A percentile compares a stretch with the other conserved stretches of the same genome.
These are phyloP conservation scores for Ophiosphaerella narmari DNA, from an alignment of 2,329 filamentous ascomycete genomes.

Conservation along the genomic window DNA sequence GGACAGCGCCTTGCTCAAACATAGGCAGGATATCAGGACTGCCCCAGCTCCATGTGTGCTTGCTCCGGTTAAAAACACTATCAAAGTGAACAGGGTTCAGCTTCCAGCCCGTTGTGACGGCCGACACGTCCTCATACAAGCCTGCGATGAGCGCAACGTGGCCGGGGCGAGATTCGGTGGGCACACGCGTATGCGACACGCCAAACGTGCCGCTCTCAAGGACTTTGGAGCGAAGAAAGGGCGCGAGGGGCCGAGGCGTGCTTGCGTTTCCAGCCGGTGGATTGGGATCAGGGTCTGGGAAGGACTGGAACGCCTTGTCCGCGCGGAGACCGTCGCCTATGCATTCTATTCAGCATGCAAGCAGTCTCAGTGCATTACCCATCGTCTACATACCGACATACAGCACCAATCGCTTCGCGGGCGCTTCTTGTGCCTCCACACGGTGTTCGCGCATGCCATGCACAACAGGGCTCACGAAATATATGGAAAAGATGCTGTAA, in stretches of 20 bases:
- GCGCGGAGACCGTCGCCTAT: constrained; percentile 86
- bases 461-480: constrained; percentile 97
- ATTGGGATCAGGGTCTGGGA: constrained; percentile 79
- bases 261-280: constrained; percentile 63
- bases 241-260: constrained; percentile 79
- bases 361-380: too few species aligned
- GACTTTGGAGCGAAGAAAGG: constrained; percentile 87
- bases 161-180: constrained; percentile 92
- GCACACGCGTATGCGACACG: constrained; percentile 94
- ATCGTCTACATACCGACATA: constrained; percentile 72
- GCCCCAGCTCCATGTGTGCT: constrained; percentile 99
- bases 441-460: constrained; percentile 87
- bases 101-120: constrained; percentile 98
- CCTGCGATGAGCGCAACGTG: constrained; percentile 97
- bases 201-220: constrained; percentile 92
- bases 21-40: constrained; percentile 97
- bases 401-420: constrained; percentile 86
- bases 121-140: constrained; percentile 95
- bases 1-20: constrained; percentile 92
- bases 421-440: constrained; percentile 72
- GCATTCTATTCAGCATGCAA: not conserved
- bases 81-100: constrained; percentile 98
- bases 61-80: constrained; percentile 95
- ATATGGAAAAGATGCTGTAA: constrained; percentile 81
- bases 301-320: constrained; percentile 95